Evolutionary conservation across 345 rosid species (phyloP), one percentile per base, ranked within the genome.

Genomic region (Brassica carinata): DNA sequence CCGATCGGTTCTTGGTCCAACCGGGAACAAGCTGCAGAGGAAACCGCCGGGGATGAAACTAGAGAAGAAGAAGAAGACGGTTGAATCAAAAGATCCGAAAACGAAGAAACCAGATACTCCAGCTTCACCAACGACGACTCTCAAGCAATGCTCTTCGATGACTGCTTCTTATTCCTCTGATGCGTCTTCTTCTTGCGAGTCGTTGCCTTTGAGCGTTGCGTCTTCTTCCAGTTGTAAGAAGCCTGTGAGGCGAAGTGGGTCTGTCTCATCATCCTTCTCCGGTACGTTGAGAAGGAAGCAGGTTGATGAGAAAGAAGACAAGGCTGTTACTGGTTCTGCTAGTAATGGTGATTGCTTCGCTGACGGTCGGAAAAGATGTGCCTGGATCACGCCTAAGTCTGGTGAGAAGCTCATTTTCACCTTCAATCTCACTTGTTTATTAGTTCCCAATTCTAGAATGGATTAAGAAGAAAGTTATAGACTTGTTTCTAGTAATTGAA

Each of bases 331-430:
- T 67, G 53, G 26, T 23, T 23, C 8, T 17, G n/a, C n/a, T 11
- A 67, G 34, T 55, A 75, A 55, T 19, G 58, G 81, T 43, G 81
- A 57, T 38, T 85, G 86, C 86, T 86, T 84, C 81, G 73, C 82
- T 74, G 83, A 84, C 26, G 76, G 84, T 80, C 87, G 83, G 82
- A 91, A 81, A 82, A 87, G 89, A 40, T 92, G 97, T 74, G 85
- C 90, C 17, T 93, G 96, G 96, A 90, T 93, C 77, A 91, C 94
- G 2, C 87, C 91, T n/a, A 91, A 83, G 77, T 75, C 98, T 53
- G 98, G 98, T 93, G 74, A 51, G 79, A 5, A 64, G 68, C 69
- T 14, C n/a, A 1, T 17, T 36, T 69, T 19, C 6, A 36, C 27
- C 40, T 71, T 65, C 18, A 17, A 2, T 69, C 23, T 68, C 65